These are phyloP conservation scores for Physaria fendleri DNA, from an alignment of 345 rosid species.

Conservation along the genomic window DNA sequence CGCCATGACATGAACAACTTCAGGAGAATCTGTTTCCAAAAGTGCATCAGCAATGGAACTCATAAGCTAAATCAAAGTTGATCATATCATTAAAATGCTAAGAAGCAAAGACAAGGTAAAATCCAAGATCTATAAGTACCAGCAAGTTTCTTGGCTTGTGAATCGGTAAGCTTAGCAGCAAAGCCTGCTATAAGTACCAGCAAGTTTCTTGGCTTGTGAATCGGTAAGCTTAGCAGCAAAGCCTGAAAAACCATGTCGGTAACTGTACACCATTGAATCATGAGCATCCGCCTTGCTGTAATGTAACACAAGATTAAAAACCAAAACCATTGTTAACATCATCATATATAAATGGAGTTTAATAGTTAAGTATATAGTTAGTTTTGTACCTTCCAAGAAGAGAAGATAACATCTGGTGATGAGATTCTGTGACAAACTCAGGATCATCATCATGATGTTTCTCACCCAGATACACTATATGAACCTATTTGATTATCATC, in stretches of 20 bases:
- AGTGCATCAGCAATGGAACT: neutral
- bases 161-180: conserved; percentile 41
- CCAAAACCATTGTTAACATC: no score
- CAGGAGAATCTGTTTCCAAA: conserved; percentile 31
- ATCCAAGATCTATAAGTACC: conserved; percentile 11
- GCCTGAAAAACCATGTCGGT: conserved; percentile 41
- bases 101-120: neutral
- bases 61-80: neutral
- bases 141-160: conserved; percentile 34
- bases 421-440: conserved; percentile 18
- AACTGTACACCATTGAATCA: conserved; percentile 35
- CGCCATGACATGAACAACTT: conserved; percentile 35
- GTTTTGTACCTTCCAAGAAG: conserved; percentile 26
- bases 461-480: conserved; percentile 34
- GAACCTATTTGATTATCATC: conserved; percentile 12
- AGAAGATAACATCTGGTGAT: conserved; percentile 25
- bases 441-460: conserved; percentile 34
- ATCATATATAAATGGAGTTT: neutral
- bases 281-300: neutral
- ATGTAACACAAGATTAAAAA: neutral
- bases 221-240: conserved; percentile 46
- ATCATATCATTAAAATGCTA: neutral
- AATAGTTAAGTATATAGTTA: neutral
- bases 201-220: conserved; percentile 33
- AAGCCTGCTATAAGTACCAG: conserved; percentile 41